Conservation (phyloP, 106 monocot species). For the Acanthochlamys bracteata region DNA sequence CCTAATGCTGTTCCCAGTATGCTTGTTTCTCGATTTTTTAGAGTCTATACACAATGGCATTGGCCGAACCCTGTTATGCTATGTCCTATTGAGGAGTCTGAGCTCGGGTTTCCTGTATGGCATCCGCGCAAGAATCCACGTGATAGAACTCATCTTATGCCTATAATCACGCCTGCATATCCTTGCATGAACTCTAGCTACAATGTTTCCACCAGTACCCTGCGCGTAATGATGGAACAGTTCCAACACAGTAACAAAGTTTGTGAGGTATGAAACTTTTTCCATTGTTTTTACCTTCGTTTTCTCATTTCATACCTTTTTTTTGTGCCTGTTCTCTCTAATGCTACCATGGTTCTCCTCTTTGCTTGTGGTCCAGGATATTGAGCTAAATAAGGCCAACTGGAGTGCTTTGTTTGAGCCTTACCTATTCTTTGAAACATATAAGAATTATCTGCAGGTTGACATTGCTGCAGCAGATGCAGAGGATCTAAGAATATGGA, state of each 20-base stretch:
- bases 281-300: constrained; percentile 2
- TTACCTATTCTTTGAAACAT: constrained; percentile 79
- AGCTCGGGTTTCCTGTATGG: constrained; percentile 91
- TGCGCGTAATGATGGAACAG: constrained; percentile 93
- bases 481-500: constrained; percentile 82
- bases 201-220: constrained; percentile 91
- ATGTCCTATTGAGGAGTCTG: constrained; percentile 81
- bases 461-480: constrained; percentile 74
- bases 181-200: constrained; percentile 99
- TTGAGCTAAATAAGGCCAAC: constrained; percentile 60
- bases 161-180: constrained; percentile 99
- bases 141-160: constrained; percentile 90
- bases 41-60: constrained; percentile 96
- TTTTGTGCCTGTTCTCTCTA: not conserved
- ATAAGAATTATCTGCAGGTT: constrained; percentile 93
- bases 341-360: not conserved
- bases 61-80: constrained; percentile 99
- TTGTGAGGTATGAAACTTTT: constrained; percentile 51
- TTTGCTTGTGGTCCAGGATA: constrained; percentile 35
- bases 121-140: constrained; percentile 89
- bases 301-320: not conserved
- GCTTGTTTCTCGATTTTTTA: constrained; percentile 91
- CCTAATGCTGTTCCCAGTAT: constrained; percentile 94
- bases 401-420: constrained; percentile 81
- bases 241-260: constrained; percentile 71